Evolutionary conservation across 2,329 filamentous ascomycete genomes (phyloP), one percentile per base, ranked within the genome.

Genomic region (Aspergillus quadrilineatus): DNA sequence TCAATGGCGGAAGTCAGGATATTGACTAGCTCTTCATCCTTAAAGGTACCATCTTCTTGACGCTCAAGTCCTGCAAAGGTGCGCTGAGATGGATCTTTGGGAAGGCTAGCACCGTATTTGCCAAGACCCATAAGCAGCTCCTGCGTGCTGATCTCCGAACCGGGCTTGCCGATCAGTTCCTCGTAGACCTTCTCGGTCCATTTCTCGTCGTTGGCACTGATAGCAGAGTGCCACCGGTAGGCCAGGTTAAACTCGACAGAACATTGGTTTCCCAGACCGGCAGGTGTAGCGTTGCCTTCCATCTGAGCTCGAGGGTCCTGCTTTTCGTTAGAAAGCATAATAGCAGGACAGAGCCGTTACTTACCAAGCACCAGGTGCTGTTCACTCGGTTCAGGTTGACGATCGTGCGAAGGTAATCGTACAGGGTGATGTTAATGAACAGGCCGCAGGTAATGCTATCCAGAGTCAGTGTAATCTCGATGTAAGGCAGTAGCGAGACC

Each of bases 241-340:
- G 89, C 88, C 8, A 96, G 80, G 68, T 94, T 95, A 79, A 96
- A 96, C 75, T 96, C 91, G 3, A 89, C 89, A 0, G 89, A 93
- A 4, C 93, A 89, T 62, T 89, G 86, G 66, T 94, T 95, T 50
- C 91, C 91, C 0, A 89, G 84, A 42, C 89, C 91, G 26, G 85
- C 81, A 44, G 89, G 85, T 0, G 88, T 83, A 0, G 84, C 86
- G 61, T 79, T 73, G 80, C 80, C 80, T 39, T 82, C 85, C 72
- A 87, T 88, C 63, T 89, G 84, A 10, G 84, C 82, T 26, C 90
- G 82, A 1, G 90, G 90, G 65, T 94, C 89, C 64, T 68, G 42
- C 29, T 30, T n/a, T 17, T 8, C 5, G 50, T 64, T 44, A 64
- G 58, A 45, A 3, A n/a, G 14, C 46, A 14, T 29, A 26, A 15